Percentiles rank a stretch among this genome's conserved stretches.
These are phyloP conservation scores for Urochloa ruziziensis DNA, from an alignment of 176 grass and related monocot genomes.

Conservation along the genomic window DNA sequence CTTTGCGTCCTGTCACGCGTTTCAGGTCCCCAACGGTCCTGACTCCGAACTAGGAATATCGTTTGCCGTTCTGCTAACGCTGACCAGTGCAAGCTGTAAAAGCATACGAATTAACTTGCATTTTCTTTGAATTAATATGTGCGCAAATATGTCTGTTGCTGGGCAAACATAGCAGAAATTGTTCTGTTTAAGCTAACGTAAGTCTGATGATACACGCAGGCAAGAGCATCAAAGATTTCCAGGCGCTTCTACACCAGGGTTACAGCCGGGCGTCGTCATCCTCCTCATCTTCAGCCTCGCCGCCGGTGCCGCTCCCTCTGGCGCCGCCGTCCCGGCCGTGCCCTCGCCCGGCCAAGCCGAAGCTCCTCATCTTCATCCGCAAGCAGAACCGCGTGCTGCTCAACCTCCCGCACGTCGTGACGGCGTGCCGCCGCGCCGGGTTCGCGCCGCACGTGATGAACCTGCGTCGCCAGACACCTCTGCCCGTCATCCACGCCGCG, in stretches of 20 bases:
- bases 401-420: constrained; percentile 69
- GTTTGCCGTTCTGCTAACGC: background rate
- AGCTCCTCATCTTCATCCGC: constrained; percentile 82
- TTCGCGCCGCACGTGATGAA: constrained; percentile 88
- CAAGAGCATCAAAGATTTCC: constrained; percentile 77
- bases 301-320: constrained; percentile 22
- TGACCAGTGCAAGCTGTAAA: background rate
- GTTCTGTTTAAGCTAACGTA: background rate
- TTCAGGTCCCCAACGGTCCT: background rate
- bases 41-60: background rate
- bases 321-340: constrained; percentile 38
- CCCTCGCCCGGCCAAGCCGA: constrained; percentile 50
- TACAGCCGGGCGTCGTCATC: constrained; percentile 41
- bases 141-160: background rate
- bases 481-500: constrained; percentile 53
- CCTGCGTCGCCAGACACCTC: constrained; percentile 54
- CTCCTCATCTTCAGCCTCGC: background rate
- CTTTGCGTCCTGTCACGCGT: background rate
- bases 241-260: constrained; percentile 61
- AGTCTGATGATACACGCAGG: constrained; percentile 27
- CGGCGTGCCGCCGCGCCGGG: constrained; percentile 62
- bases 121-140: background rate
- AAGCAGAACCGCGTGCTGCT: constrained; percentile 71
- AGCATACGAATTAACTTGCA: too few species aligned
- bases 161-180: background rate